Percentiles rank a stretch among this genome's conserved stretches.
Evolutionary conservation across 2,329 filamentous ascomycete genomes (phyloP).

Genomic region (Talaromyces albobiverticillius): DNA sequence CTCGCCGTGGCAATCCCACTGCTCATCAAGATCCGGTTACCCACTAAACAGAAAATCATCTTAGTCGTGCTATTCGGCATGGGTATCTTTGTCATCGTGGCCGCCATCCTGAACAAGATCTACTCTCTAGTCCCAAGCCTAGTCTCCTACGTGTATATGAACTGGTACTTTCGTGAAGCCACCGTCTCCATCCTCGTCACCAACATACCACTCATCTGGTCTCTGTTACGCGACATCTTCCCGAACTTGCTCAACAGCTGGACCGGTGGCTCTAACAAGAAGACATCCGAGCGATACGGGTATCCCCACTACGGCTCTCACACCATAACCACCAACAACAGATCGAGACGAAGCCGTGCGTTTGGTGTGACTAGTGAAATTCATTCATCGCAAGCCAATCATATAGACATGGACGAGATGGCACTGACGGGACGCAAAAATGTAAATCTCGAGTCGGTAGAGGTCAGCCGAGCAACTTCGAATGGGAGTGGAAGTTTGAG

Average conservation of each 20-base stretch:
- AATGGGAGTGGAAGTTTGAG: conserved; percentile 22
- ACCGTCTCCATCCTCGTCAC: conserved; percentile 48
- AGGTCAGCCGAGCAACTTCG: conserved; percentile 19
- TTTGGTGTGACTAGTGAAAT: conserved; percentile 27
- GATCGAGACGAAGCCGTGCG: conserved; percentile 21
- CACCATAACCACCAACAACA: conserved; percentile 20
- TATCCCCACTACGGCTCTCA: conserved; percentile 12
- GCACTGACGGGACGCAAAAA: conserved; percentile 27
- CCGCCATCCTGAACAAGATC: conserved; percentile 50
- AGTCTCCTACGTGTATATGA: conserved; percentile 44
- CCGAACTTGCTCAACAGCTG: conserved; percentile 36
- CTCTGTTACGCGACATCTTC: conserved; percentile 50
- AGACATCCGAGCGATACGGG: conserved; percentile 32
- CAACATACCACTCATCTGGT: conserved; percentile 53
- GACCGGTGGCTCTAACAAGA: conserved; percentile 34
- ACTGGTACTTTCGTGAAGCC: conserved; percentile 49
- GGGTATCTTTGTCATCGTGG: conserved; percentile 47
- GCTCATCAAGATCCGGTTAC: conserved; percentile 38
- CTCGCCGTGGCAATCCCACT: conserved; percentile 43
- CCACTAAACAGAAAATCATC: conserved; percentile 43
- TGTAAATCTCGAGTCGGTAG: conserved; percentile 27
- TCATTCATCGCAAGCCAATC: conserved; percentile 16
- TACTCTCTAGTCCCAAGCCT: conserved; percentile 43
- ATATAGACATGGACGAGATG: conserved; percentile 32
- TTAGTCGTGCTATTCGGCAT: conserved; percentile 43